Evolutionary conservation across 495 filamentous ascomycete genomes (phyloP).

Genomic region (Xylaria castorea): DNA sequence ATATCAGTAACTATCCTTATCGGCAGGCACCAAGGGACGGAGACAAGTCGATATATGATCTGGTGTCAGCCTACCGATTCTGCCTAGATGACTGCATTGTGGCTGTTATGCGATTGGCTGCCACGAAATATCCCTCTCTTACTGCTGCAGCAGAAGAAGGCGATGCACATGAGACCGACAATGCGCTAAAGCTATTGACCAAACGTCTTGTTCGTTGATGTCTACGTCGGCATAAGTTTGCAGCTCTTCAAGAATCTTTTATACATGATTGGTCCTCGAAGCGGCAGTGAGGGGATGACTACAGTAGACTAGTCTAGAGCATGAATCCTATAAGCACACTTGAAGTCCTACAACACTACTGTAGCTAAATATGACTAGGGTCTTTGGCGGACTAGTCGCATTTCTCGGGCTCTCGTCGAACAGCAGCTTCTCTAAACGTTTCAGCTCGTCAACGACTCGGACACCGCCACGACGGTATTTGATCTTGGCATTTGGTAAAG

Average conservation of each 20-base stretch:
- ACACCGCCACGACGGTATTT: constrained; percentile 1
- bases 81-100: constrained; percentile 18
- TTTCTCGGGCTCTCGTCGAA: too few relatives aligned
- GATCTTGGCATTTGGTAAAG: neutral
- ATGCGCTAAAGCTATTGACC: neutral
- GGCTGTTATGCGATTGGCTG: constrained; percentile 10
- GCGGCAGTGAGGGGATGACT: neutral
- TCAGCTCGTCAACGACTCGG: neutral
- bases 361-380: neutral
- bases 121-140: neutral
- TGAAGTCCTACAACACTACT: neutral
- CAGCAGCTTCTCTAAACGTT: neutral
- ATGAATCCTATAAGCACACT: neutral
- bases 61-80: constrained; percentile 18
- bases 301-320: too few relatives aligned
- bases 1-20: neutral
- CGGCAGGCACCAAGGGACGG: neutral
- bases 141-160: constrained; percentile 1
- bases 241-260: constrained; percentile 4
- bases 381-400: neutral
- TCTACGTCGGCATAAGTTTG: neutral
- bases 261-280: constrained; percentile 1
- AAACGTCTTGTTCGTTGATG: neutral
- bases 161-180: neutral
- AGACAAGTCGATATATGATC: neutral